Conservation (phyloP, 1,284 basidiomycete genomes). For the Boletus calvinii region DNA sequence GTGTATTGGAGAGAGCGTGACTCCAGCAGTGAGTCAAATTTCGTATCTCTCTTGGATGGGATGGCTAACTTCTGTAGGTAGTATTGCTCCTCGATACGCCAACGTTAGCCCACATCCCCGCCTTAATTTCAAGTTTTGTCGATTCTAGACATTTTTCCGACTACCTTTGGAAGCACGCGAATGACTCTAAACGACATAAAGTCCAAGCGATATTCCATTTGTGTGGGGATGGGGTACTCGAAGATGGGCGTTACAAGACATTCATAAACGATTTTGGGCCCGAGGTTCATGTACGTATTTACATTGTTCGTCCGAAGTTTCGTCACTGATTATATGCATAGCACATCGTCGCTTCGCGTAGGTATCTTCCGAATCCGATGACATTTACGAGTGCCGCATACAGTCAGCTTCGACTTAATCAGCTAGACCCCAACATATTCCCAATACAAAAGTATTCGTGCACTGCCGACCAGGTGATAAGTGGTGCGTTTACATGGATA, state of each 20-base stretch:
- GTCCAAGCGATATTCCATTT: conserved; percentile 68
- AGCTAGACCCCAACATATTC: conserved; percentile 77
- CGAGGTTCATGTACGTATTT: conserved; percentile 52
- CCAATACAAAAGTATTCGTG: conserved; percentile 59
- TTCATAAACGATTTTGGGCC: conserved; percentile 71
- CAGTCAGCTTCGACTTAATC: conserved; percentile 69
- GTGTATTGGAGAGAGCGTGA: conserved; percentile 51
- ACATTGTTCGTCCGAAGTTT: neutral
- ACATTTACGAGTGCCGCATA: conserved; percentile 76
- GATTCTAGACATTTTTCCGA: conserved; percentile 48
- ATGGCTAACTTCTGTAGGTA: conserved; percentile 38
- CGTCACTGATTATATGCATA: conserved; percentile 30
- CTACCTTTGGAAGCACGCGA: conserved; percentile 46
- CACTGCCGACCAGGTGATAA: conserved; percentile 40
- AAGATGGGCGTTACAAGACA: conserved; percentile 63
- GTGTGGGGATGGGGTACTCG: conserved; percentile 64
- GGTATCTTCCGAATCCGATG: conserved; percentile 62
- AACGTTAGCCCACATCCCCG: conserved; percentile 56
- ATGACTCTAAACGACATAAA: conserved; percentile 41
- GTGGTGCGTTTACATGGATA: conserved; percentile 36
- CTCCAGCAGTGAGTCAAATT: conserved; percentile 43
- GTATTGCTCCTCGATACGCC: conserved; percentile 65
- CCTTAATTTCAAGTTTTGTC: conserved; percentile 54
- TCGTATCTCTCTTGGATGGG: neutral
- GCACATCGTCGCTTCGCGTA: conserved; percentile 68